Evolutionary conservation across 225 moss, liverwort and hornwort genomes (phyloP).

Genomic region (Rhytidiadelphus loreus): DNA sequence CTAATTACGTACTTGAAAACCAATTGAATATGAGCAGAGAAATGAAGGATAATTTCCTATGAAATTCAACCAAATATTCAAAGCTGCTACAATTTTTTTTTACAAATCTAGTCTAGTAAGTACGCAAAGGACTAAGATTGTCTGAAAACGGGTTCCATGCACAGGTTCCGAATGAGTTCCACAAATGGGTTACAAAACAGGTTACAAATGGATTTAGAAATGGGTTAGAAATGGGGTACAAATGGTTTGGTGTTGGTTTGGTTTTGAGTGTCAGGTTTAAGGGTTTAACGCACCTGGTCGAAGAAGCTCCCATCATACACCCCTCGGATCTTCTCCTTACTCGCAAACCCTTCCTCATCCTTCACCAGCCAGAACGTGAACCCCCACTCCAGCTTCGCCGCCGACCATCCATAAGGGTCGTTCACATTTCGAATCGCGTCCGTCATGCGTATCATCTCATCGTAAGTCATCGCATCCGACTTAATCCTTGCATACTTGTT

Average conservation of each 20-base stretch:
- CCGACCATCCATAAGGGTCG: slow-evolving; percentile 44
- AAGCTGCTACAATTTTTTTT: not conserved
- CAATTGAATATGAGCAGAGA: not conserved
- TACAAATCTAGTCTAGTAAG: not conserved
- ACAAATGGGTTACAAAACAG: not conserved
- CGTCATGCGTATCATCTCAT: slow-evolving; percentile 30
- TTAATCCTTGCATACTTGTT: slow-evolving; percentile 24
- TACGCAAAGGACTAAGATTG: not conserved
- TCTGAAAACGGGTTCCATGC: too few species aligned
- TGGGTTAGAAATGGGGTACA: not conserved
- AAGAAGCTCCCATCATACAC: slow-evolving; percentile 42
- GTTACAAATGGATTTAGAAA: not conserved
- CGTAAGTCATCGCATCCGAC: slow-evolving; percentile 24
- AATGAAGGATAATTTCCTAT: not conserved
- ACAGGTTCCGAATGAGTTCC: not conserved
- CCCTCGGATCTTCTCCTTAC: slow-evolving; percentile 38
- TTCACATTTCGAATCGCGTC: slow-evolving; percentile 32
- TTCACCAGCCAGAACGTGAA: slow-evolving; percentile 46
- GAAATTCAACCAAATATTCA: not conserved
- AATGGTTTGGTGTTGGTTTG: not conserved
- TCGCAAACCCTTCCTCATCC: slow-evolving; percentile 24
- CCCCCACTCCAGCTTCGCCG: slow-evolving; percentile 46
- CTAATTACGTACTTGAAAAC: too few species aligned
- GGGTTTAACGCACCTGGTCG: not conserved
- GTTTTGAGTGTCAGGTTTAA: not conserved